A percentile compares a stretch with the other conserved stretches of the same genome.
These are phyloP conservation scores for Coffea eugenioides DNA, from an alignment of 257 asterid genomes.

Conservation along the genomic window DNA sequence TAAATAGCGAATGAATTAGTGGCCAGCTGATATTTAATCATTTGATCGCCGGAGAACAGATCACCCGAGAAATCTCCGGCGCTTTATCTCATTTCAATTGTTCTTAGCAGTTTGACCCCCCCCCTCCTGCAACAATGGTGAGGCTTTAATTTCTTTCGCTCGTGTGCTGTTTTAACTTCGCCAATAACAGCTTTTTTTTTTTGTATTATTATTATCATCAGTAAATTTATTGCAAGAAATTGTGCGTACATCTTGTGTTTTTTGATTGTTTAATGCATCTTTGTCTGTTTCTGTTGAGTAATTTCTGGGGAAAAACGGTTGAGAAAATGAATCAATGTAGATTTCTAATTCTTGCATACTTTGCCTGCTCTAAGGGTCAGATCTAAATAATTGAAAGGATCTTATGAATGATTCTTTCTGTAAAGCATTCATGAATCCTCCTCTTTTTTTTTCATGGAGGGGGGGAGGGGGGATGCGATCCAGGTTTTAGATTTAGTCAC, in stretches of 20 bases:
- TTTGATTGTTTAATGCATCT: neutral
- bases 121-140: conserved; percentile 41
- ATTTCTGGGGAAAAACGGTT: neutral
- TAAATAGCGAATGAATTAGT: neutral
- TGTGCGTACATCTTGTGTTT: neutral
- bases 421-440: neutral
- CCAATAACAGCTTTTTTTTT: neutral
- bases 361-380: neutral
- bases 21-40: no score
- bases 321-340: neutral
- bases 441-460: no score
- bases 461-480: neutral
- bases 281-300: neutral
- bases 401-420: neutral
- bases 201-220: neutral
- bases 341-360: neutral
- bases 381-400: neutral
- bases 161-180: neutral
- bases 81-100: neutral
- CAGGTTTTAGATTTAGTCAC: neutral
- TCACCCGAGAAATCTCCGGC: conserved; percentile 28
- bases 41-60: conserved; percentile 25
- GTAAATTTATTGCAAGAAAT: neutral
- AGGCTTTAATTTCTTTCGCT: neutral
- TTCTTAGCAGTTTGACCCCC: conserved; percentile 26